Conservation (phyloP, 2,329 filamentous ascomycete genomes). For the Proliferodiscus dingleyae region DNA sequence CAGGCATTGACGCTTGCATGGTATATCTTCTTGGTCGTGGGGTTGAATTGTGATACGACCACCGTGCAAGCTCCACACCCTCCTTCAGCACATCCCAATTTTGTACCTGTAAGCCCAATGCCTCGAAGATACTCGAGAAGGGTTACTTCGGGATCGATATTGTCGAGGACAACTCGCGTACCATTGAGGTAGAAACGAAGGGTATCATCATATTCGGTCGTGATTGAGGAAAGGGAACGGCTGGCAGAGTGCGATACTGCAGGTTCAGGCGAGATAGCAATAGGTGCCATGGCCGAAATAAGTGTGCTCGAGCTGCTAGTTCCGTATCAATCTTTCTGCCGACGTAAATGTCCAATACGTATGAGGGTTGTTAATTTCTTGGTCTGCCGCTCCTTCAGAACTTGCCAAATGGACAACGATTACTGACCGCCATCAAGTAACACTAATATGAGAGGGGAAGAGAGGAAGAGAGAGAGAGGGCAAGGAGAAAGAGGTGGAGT, state of each 20-base stretch:
- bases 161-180: slow-evolving; percentile 78
- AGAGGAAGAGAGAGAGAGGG: neutral
- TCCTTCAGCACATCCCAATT: slow-evolving; percentile 93
- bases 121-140: slow-evolving; percentile 89
- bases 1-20: slow-evolving; percentile 97
- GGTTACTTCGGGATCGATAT: slow-evolving; percentile 86
- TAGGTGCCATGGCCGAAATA: slow-evolving; percentile 51
- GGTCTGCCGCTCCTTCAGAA: neutral
- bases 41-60: slow-evolving; percentile 89
- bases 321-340: too few relatives aligned
- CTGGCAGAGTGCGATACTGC: slow-evolving; percentile 22
- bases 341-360: too few relatives aligned
- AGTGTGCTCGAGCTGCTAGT: neutral
- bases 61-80: slow-evolving; percentile 96
- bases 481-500: slow-evolving; percentile 3
- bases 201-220: slow-evolving; percentile 77
- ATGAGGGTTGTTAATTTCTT: neutral
- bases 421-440: neutral
- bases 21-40: slow-evolving; percentile 79
- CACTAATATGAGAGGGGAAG: neutral
- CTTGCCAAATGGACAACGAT: neutral
- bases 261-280: slow-evolving; percentile 46
- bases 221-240: slow-evolving; percentile 55
- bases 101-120: slow-evolving; percentile 90
- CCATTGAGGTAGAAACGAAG: slow-evolving; percentile 93